Evolutionary conservation across 352 stramenopile species (phyloP).

Genomic region (Pythium aristosporum): DNA sequence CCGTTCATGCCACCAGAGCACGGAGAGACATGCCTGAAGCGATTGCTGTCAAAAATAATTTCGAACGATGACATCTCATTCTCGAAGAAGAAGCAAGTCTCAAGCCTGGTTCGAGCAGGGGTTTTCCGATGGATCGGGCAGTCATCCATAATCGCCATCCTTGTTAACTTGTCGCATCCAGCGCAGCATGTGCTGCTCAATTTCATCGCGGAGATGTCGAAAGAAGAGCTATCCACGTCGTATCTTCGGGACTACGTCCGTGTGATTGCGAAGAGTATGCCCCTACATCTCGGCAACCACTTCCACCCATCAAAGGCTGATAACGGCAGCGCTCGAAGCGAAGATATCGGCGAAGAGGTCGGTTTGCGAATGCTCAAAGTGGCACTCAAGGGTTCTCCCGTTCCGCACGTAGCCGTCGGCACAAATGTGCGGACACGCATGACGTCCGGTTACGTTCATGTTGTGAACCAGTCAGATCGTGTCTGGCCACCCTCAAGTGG

Average conservation of each 20-base stretch:
- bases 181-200: constrained; percentile 36
- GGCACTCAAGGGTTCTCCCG: constrained; percentile 37
- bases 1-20: constrained; percentile 33
- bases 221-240: constrained; percentile 49
- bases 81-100: constrained; percentile 51
- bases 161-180: constrained; percentile 32
- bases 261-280: constrained; percentile 57
- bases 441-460: constrained; percentile 61
- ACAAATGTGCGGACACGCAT: constrained; percentile 49
- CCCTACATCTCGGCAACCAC: constrained; percentile 34
- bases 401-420: constrained; percentile 56
- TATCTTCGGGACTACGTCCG: constrained; percentile 53
- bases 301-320: constrained; percentile 11
- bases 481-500: constrained; percentile 68
- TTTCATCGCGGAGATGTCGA: constrained; percentile 44
- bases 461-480: constrained; percentile 58
- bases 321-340: not conserved
- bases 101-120: constrained; percentile 47
- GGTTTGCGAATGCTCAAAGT: constrained; percentile 47
- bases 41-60: constrained; percentile 47
- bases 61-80: constrained; percentile 40
- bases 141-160: constrained; percentile 33
- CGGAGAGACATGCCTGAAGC: constrained; percentile 33
- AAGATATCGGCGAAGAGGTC: constrained; percentile 28
- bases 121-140: constrained; percentile 58